Conservation (phyloP, 1,284 basidiomycete genomes). For the Pseudozyma hubeiensis region DNA sequence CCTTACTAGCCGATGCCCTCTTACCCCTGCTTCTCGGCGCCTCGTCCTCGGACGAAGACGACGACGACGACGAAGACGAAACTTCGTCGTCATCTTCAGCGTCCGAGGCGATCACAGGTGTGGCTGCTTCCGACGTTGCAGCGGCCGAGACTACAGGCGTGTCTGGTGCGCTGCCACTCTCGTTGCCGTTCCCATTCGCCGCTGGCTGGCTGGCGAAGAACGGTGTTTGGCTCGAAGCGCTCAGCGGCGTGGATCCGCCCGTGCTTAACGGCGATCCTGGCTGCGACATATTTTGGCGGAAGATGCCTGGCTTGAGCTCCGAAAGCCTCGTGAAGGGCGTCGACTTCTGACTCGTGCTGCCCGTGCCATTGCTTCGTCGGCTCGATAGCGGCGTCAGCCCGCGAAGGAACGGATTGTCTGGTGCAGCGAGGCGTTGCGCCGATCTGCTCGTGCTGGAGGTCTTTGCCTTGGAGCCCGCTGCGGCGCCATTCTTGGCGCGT, state of each 20-base stretch:
- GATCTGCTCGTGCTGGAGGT: slow-evolving; percentile 11
- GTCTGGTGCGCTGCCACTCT: background rate
- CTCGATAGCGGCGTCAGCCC: slow-evolving; percentile 21
- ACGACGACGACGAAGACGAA: slow-evolving; percentile 14
- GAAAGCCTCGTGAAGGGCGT: slow-evolving; percentile 52
- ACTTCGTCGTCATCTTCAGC: slow-evolving; percentile 12
- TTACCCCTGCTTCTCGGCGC: slow-evolving; percentile 3
- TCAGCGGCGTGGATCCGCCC: slow-evolving; percentile 22
- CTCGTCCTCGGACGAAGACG: slow-evolving; percentile 22
- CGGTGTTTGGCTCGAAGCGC: slow-evolving; percentile 8
- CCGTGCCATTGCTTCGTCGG: slow-evolving; percentile 6
- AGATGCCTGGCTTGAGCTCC: slow-evolving; percentile 48
- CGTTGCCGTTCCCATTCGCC: slow-evolving; percentile 1
- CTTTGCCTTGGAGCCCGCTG: background rate
- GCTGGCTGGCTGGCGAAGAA: slow-evolving; percentile 25
- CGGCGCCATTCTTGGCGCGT: background rate
- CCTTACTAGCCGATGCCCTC: background rate
- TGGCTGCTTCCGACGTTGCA: background rate
- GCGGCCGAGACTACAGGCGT: background rate
- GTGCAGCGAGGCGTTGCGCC: background rate
- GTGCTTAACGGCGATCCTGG: slow-evolving; percentile 42
- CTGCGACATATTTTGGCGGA: slow-evolving; percentile 55
- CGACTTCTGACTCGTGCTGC: slow-evolving; percentile 15
- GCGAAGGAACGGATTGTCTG: slow-evolving; percentile 26
- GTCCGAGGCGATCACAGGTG: background rate